A percentile compares a stretch with the other conserved stretches of the same genome.
Evolutionary conservation across 352 stramenopile species (phyloP).

Genomic region (Ophiocytium majus): DNA sequence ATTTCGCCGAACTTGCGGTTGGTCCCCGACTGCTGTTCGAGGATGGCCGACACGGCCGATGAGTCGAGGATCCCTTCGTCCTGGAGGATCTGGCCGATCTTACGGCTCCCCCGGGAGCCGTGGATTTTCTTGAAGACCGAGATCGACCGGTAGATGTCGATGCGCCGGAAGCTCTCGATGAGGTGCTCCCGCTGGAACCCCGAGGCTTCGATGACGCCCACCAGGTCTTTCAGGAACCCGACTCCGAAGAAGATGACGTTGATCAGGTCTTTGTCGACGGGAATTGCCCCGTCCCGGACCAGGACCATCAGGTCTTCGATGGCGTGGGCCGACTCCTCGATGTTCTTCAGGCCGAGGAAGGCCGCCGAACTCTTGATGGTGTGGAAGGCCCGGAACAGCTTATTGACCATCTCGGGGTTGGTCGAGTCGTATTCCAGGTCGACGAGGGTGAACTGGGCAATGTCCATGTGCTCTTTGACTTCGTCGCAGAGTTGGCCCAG

Average conservation of each 20-base stretch:
- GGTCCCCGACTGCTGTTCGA: neutral
- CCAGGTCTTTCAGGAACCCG: neutral
- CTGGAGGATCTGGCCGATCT: too few relatives aligned
- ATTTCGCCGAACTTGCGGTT: neutral
- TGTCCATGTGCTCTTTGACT: too few relatives aligned
- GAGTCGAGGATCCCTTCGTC: neutral
- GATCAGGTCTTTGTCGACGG: neutral
- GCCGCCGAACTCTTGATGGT: neutral
- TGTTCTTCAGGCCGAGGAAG: neutral
- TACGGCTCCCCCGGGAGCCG: too few relatives aligned
- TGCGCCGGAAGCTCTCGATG: neutral
- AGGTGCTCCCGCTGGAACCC: neutral
- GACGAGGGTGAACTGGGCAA: too few relatives aligned
- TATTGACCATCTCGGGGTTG: neutral
- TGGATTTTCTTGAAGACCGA: neutral
- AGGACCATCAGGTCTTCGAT: neutral
- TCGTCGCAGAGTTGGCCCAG: too few relatives aligned
- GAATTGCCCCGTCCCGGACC: neutral
- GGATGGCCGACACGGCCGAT: neutral
- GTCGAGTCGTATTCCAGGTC: neutral
- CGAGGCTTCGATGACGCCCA: neutral
- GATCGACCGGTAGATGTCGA: neutral
- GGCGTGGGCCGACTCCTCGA: neutral
- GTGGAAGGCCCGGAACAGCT: neutral
- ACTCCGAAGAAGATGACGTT: neutral